Percentiles rank a stretch among this genome's conserved stretches.
These are phyloP conservation scores for Dactylellina drechsleri DNA, from an alignment of 2,329 filamentous ascomycete genomes.

Conservation along the genomic window DNA sequence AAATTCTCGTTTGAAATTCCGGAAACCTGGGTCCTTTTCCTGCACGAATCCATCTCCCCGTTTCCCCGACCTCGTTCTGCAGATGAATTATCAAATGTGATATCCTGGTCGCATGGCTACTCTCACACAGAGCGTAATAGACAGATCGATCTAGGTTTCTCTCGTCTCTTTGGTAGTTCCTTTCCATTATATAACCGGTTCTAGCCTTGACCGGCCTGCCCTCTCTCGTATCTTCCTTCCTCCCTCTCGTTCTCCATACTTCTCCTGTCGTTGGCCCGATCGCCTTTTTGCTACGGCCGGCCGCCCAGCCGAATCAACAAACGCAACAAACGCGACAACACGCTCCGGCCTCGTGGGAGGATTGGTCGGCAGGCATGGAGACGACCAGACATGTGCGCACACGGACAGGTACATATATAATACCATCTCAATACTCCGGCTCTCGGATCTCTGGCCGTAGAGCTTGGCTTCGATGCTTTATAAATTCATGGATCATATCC, in stretches of 20 bases:
- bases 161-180: too few relatives aligned
- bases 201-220: neutral
- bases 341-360: conserved; percentile 17
- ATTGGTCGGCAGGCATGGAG: neutral
- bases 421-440: neutral
- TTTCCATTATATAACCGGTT: too few relatives aligned
- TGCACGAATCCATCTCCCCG: conserved; percentile 37
- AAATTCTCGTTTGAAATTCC: conserved; percentile 22
- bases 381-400: conserved; percentile 50
- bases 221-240: neutral
- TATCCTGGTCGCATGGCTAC: conserved; percentile 17
- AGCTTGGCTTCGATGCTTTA: too few relatives aligned
- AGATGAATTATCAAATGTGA: conserved; percentile 40
- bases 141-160: neutral
- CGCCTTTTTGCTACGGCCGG: conserved; percentile 18
- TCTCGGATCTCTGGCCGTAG: neutral
- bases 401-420: conserved; percentile 35
- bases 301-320: conserved; percentile 25
- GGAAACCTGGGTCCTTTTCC: conserved; percentile 41
- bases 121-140: neutral
- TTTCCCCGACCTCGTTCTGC: conserved; percentile 23
- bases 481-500: neutral
- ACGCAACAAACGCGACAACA: conserved; percentile 7
- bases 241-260: neutral
- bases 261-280: conserved; percentile 34